These are phyloP conservation scores for Fusarium drepaniforme DNA, from an alignment of 2,329 filamentous ascomycete genomes.

Conservation along the genomic window DNA sequence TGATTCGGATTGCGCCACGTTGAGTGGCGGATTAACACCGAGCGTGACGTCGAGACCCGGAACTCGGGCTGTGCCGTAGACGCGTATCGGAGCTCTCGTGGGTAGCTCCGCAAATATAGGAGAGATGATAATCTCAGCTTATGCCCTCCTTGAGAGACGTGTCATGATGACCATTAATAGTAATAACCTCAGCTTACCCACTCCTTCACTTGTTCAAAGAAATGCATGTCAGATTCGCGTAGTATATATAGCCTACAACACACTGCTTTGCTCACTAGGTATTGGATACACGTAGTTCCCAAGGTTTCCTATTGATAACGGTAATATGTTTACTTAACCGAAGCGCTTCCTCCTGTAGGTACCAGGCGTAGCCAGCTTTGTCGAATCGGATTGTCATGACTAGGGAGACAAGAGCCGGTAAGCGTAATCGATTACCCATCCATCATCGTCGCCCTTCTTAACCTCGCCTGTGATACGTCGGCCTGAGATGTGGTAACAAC, in stretches of 20 bases:
- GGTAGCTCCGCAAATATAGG: not conserved
- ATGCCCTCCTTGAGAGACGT: not conserved
- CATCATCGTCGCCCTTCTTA: not conserved
- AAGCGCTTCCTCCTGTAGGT: not conserved
- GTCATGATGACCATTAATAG: not conserved
- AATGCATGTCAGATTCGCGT: not conserved
- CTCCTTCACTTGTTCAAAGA: not conserved
- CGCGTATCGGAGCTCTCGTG: not conserved
- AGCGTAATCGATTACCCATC: not conserved
- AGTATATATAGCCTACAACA: not conserved
- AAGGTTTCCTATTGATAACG: not conserved
- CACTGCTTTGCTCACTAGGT: not conserved
- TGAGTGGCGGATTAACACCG: not conserved
- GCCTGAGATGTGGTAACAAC: conserved; percentile 41
- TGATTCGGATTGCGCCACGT: not conserved
- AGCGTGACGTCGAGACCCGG: not conserved
- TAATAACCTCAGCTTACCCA: not conserved
- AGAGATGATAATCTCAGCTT: not conserved
- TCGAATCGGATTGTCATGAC: too few species aligned
- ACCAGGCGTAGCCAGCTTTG: too few species aligned
- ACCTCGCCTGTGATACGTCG: conserved; percentile 24
- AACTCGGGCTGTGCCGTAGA: not conserved
- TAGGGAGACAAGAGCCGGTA: too few species aligned
- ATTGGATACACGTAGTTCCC: not conserved
- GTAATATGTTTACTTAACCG: not conserved